phyloP scores from a whole-genome alignment of 257 asterid genomes.

The Lycium barbarum region DNA sequence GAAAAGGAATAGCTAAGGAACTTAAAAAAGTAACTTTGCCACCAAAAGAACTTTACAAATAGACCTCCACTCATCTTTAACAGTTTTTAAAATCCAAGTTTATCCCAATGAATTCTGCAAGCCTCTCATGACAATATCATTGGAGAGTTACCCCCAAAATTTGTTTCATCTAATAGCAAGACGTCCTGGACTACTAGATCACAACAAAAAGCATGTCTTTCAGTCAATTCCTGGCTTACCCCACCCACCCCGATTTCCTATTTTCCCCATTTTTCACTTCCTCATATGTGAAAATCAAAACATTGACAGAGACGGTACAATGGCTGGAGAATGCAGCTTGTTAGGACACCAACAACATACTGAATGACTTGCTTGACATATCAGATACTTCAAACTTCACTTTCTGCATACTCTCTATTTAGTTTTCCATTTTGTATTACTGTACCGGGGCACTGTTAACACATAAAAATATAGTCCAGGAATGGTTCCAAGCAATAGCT shows the following conservation, averaged over 20 bases:
- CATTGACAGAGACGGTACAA: neutral
- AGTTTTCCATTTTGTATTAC: neutral
- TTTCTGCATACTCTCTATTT: neutral
- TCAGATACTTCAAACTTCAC: neutral
- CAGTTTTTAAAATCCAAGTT: neutral
- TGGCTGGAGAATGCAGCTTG: neutral
- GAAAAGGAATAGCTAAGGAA: constrained; percentile 5
- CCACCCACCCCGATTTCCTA: neutral
- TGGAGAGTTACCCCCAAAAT: neutral
- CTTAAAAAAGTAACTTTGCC: neutral
- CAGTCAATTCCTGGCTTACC: neutral
- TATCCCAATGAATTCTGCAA: constrained; percentile 7
- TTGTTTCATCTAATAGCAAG: neutral
- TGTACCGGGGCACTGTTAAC: neutral
- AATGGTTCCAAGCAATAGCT: constrained; percentile 1
- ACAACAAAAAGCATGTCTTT: constrained; percentile 22
- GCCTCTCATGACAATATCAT: neutral
- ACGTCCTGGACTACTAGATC: neutral
- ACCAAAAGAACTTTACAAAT: neutral
- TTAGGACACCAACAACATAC: constrained; percentile 9
- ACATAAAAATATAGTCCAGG: neutral
- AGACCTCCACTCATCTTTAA: neutral
- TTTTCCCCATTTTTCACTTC: constrained; percentile 15
- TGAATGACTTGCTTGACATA: constrained; percentile 10
- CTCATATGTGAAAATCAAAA: constrained; percentile 3